Evolutionary conservation across 176 grass and related monocot species (phyloP).

Genomic region (Leersia perrieri): DNA sequence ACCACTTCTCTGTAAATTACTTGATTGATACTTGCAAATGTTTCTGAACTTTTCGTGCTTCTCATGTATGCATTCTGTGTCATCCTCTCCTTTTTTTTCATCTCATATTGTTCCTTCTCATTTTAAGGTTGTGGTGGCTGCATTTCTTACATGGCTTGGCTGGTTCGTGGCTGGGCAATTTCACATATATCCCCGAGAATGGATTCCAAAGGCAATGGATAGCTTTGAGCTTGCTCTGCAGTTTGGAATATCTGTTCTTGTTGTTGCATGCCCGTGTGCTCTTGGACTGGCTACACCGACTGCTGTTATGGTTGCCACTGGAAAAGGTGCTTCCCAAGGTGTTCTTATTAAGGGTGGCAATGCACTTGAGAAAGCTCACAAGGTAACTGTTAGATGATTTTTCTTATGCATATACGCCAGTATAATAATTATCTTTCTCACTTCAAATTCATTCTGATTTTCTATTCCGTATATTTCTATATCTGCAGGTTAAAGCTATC

Average conservation of each 20-base stretch:
- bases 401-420: neutral
- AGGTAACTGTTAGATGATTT: conserved; percentile 39
- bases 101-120: conserved; percentile 23
- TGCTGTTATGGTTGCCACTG: conserved; percentile 99
- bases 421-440: neutral
- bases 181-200: conserved; percentile 65
- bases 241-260: conserved; percentile 97
- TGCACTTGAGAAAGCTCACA: conserved; percentile 97
- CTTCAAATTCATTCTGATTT: conserved; percentile 4
- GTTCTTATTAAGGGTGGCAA: conserved; percentile 97
- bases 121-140: conserved; percentile 69
- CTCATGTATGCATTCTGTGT: neutral
- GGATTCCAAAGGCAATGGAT: conserved; percentile 95
- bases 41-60: neutral
- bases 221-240: conserved; percentile 95
- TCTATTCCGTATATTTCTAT: neutral
- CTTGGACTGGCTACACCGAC: conserved; percentile 95
- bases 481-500: conserved; percentile 73
- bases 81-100: neutral
- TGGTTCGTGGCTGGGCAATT: conserved; percentile 79
- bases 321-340: conserved; percentile 95
- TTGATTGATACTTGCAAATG: conserved; percentile 23
- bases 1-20: neutral
- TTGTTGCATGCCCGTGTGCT: conserved; percentile 93
- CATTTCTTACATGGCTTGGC: conserved; percentile 87